Evolutionary conservation across 768 basidiomycete genomes (phyloP).

Genomic region (Agaricus blazei): DNA sequence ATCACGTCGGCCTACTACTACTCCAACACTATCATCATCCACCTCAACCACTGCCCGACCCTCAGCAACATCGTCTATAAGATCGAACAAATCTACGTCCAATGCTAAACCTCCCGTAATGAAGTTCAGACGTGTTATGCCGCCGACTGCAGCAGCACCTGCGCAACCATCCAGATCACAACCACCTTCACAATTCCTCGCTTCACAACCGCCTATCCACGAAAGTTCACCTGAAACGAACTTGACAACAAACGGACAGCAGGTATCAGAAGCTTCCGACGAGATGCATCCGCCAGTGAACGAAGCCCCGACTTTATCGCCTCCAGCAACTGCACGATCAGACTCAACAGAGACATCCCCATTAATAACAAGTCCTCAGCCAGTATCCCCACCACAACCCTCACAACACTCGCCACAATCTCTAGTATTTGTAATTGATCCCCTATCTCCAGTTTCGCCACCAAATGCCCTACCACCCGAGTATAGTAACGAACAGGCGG

Average conservation of each 20-base stretch:
- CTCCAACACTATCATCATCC: constrained; percentile 6
- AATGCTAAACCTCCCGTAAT: not conserved
- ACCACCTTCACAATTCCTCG: constrained; percentile 1
- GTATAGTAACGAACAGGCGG: not conserved
- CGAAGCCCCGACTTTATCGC: not conserved
- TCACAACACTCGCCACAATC: not conserved
- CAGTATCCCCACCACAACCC: not conserved
- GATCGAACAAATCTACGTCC: not conserved
- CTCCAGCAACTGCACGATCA: not conserved
- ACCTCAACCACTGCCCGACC: not conserved
- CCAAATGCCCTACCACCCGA: not conserved
- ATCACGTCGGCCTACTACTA: constrained; percentile 24
- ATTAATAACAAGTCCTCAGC: not conserved
- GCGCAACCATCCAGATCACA: constrained; percentile 6
- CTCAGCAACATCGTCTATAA: not conserved
- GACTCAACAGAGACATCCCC: not conserved
- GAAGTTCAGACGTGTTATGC: constrained; percentile 18
- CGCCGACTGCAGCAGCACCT: constrained; percentile 8
- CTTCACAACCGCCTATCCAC: not conserved
- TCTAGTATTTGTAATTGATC: constrained; percentile 9
- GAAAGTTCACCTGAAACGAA: not conserved
- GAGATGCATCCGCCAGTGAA: not conserved
- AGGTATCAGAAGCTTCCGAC: not conserved
- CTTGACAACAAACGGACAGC: not conserved
- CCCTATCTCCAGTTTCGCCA: constrained; percentile 6